Evolutionary conservation across 129 eudicot genomes (phyloP).

Genomic region (Flaveria bidentis): DNA sequence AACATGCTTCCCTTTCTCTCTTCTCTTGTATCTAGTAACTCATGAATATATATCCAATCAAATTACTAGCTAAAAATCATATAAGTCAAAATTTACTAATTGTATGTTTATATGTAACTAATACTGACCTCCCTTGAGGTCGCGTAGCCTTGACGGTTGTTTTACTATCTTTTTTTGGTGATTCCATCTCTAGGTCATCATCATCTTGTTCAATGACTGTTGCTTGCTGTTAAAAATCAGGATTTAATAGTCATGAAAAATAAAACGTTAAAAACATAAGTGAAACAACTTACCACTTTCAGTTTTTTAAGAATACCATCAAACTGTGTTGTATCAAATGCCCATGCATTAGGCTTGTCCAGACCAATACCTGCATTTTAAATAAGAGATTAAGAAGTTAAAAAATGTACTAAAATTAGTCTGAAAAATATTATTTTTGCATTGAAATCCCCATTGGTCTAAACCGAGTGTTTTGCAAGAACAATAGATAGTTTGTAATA

Average conservation of each 20-base stretch:
- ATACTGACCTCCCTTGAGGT: conserved; percentile 82
- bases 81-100: background rate
- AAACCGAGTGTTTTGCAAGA: background rate
- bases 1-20: conserved; percentile 89
- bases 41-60: background rate
- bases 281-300: conserved; percentile 60
- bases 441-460: too few species aligned
- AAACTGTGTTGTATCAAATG: conserved; percentile 91
- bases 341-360: conserved; percentile 88
- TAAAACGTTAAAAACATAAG: background rate
- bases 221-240: conserved; percentile 50
- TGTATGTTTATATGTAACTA: background rate
- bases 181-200: conserved; percentile 33
- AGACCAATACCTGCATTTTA: conserved; percentile 63
- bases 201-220: conserved; percentile 30
- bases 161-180: conserved; percentile 42
- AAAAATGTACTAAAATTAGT: too few species aligned
- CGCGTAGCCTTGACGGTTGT: conserved; percentile 63
- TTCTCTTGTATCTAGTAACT: conserved; percentile 63
- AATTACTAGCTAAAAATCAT: conserved; percentile 12
- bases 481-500: background rate
- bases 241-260: background rate
- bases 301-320: conserved; percentile 82
- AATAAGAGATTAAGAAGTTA: too few species aligned
- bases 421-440: too few species aligned